Conservation (phyloP, 352 stramenopile genomes). For the Phytophthora rubi region DNA sequence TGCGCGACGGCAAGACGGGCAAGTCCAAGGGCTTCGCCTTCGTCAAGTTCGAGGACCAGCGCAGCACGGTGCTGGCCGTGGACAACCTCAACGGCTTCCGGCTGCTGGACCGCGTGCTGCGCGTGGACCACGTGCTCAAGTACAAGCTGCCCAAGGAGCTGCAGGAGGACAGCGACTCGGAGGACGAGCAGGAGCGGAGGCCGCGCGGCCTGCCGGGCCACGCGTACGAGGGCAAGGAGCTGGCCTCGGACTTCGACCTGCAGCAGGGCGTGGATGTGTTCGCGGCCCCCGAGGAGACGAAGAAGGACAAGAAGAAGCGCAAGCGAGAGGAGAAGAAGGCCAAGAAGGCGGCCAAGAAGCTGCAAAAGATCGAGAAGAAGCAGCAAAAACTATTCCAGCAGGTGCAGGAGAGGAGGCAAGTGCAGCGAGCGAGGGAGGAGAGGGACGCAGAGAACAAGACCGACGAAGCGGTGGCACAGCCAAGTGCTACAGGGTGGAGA, state of each 20-base stretch:
- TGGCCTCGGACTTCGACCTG: constrained; percentile 75
- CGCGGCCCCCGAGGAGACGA: constrained; percentile 57
- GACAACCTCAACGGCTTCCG: constrained; percentile 96
- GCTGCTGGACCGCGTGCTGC: constrained; percentile 92
- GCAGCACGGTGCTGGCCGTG: constrained; percentile 96
- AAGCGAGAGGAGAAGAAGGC: constrained; percentile 65
- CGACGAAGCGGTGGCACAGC: constrained; percentile 5
- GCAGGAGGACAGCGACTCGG: constrained; percentile 77
- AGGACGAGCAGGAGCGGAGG: constrained; percentile 43
- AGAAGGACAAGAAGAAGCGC: constrained; percentile 65
- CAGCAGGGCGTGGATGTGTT: constrained; percentile 87
- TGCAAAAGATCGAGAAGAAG: constrained; percentile 62
- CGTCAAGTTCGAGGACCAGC: constrained; percentile 97
- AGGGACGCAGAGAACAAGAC: constrained; percentile 2
- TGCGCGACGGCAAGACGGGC: constrained; percentile 95
- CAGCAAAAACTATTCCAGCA: constrained; percentile 53
- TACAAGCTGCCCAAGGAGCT: constrained; percentile 96
- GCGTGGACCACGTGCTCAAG: constrained; percentile 98
- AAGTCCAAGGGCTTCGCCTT: constrained; percentile 97
- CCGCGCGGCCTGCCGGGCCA: constrained; percentile 74
- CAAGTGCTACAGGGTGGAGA: constrained; percentile 72
- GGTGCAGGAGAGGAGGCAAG: constrained; percentile 50
- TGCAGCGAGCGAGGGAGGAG: constrained; percentile 41
- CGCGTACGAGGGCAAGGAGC: constrained; percentile 90
- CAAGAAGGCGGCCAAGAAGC: constrained; percentile 56